Evolutionary conservation across 78 protist genomes (phyloP).

Genomic region (Neovahlkampfia damariscottae): DNA sequence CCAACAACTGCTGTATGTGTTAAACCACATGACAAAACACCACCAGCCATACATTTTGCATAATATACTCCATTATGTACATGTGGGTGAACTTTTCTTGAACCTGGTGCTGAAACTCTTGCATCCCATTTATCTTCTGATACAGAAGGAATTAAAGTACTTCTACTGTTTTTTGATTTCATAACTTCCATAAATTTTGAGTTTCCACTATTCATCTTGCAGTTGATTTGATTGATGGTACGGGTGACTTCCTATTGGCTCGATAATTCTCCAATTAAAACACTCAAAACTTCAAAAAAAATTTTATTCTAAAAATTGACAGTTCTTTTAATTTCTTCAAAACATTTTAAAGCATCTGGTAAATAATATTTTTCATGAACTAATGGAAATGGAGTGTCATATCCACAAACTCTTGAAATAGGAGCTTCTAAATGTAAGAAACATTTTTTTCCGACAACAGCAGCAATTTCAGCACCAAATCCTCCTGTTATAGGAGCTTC

Average conservation of each 20-base stretch:
- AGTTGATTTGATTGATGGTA: too few species aligned
- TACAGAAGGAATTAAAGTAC: too few species aligned
- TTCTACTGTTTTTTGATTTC: too few species aligned
- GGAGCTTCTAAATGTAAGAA: constrained; percentile 89
- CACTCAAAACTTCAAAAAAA: neutral
- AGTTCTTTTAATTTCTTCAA: constrained; percentile 65
- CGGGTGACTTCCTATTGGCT: too few species aligned
- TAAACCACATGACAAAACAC: constrained; percentile 39
- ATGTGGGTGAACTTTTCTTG: too few species aligned
- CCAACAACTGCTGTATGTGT: constrained; percentile 52
- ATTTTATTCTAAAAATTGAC: constrained; percentile 31
- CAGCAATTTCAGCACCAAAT: constrained; percentile 81
- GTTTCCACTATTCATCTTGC: too few species aligned
- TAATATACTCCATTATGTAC: constrained; percentile 12
- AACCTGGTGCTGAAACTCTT: too few species aligned
- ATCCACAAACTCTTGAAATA: constrained; percentile 78
- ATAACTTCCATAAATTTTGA: too few species aligned
- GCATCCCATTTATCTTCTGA: too few species aligned
- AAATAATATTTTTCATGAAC: constrained; percentile 66
- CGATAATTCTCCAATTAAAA: neutral
- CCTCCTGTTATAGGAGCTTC: constrained; percentile 92
- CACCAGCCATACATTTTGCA: constrained; percentile 16
- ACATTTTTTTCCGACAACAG: constrained; percentile 70
- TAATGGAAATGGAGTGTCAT: constrained; percentile 93
- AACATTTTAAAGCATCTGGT: constrained; percentile 74